Evolutionary conservation across 1,139 yeast genomes (phyloP).

Genomic region (Schwanniomyces etchellsii): DNA sequence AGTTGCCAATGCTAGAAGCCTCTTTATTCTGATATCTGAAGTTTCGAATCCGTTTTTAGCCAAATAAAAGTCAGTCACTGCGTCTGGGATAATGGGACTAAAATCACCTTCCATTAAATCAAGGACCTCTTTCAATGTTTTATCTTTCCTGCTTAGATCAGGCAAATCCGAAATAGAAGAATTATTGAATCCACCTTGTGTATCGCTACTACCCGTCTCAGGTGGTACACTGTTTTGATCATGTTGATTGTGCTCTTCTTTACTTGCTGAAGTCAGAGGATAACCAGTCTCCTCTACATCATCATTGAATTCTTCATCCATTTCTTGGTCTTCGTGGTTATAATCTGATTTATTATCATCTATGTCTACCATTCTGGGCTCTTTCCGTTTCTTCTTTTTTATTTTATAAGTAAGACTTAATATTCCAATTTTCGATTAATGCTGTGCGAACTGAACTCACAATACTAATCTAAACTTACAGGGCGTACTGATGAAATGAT

Average conservation of each 20-base stretch:
- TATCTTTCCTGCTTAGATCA: constrained; percentile 75
- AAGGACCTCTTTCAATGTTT: constrained; percentile 78
- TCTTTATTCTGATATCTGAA: constrained; percentile 71
- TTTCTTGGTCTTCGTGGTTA: constrained; percentile 19
- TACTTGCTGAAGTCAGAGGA: too few species aligned
- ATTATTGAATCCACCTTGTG: constrained; percentile 3
- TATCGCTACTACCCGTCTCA: constrained; percentile 1
- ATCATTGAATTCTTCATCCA: constrained; percentile 20
- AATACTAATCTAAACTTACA: too few species aligned
- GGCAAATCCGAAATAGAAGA: constrained; percentile 49
- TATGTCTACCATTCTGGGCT: constrained; percentile 4
- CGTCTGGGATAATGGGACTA: constrained; percentile 96
- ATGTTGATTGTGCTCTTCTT: constrained; percentile 5
- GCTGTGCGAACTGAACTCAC: too few species aligned
- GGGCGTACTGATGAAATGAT: constrained; percentile 6
- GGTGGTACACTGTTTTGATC: constrained; percentile 1
- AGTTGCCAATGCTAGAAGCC: constrained; percentile 88
- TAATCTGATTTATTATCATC: constrained; percentile 5
- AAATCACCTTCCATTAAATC: constrained; percentile 83
- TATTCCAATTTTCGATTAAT: neutral
- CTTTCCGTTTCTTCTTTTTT: constrained; percentile 5
- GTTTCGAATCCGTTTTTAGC: constrained; percentile 87
- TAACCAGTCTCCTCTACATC: constrained; percentile 9
- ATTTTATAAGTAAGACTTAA: neutral
- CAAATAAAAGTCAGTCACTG: constrained; percentile 92